Conservation (phyloP, 257 asterid species). For the Forsythia viridissima region DNA sequence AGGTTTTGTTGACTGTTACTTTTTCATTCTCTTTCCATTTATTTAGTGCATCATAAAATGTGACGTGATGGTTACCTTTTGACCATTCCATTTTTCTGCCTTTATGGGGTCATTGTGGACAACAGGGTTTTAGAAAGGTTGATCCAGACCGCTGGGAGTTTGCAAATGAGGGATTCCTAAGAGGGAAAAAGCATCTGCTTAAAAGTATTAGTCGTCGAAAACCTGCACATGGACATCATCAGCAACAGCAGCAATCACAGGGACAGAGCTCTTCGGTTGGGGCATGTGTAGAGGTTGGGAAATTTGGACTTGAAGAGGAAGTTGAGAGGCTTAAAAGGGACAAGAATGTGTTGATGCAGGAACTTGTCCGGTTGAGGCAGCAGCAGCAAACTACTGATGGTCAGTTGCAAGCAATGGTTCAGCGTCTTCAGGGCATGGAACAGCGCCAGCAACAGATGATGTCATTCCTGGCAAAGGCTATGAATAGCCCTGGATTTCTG, state of each 20-base stretch:
- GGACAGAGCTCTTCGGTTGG: slow-evolving; percentile 62
- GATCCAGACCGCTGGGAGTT: slow-evolving; percentile 97
- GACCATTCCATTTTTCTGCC: slow-evolving; percentile 10
- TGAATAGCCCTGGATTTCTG: slow-evolving; percentile 88
- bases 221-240: slow-evolving; percentile 80
- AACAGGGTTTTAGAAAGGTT: slow-evolving; percentile 84
- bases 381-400: slow-evolving; percentile 88
- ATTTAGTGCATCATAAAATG: neutral
- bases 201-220: slow-evolving; percentile 76
- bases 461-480: slow-evolving; percentile 95
- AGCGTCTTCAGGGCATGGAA: slow-evolving; percentile 96
- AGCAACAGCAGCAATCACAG: slow-evolving; percentile 59
- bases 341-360: slow-evolving; percentile 90
- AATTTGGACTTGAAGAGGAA: slow-evolving; percentile 93
- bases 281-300: slow-evolving; percentile 93
- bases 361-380: slow-evolving; percentile 85
- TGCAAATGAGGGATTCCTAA: slow-evolving; percentile 88
- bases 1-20: neutral
- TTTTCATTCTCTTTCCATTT: neutral
- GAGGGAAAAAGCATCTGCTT: slow-evolving; percentile 88
- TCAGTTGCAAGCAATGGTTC: slow-evolving; percentile 81
- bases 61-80: neutral
- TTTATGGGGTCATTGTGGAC: slow-evolving; percentile 4
- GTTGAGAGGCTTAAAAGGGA: slow-evolving; percentile 90
- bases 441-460: slow-evolving; percentile 97